Evolutionary conservation across 495 filamentous ascomycete species (phyloP), one percentile per base, ranked within the genome.

Genomic region (Podospora pseudoanserina): DNA sequence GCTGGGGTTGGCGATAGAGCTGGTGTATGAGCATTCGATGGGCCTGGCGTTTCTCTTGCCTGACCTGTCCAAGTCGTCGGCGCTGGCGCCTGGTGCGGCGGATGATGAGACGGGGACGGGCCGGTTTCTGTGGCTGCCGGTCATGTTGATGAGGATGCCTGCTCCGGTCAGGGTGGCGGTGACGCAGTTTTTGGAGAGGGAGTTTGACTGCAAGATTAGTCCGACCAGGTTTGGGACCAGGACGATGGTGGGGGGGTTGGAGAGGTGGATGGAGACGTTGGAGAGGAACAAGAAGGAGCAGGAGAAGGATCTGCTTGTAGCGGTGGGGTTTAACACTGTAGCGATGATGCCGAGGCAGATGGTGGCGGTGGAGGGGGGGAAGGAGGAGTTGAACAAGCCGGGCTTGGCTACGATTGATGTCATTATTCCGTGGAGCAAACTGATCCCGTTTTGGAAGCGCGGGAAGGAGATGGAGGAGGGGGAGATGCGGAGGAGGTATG

Each of bases 181-280:
- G 2, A 20, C 70, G n/a, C 78, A 80, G n/a, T 85, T 83, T 58
- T 70, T 85, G n/a, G 74, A 77, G 0, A 78, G 67, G 20, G 72
- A 76, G 3, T 85, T 84, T 63, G 82, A 85, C 76, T 83, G 81
- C 64, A 81, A 82, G 58, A 74, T 83, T 53, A 81, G 74, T 30
- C 68, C 80, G 23, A 71, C 83, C 18, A 72, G 75, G 11, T 67
- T 84, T 7, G 82, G 82, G 11, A 85, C 82, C 0, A 72, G 78
- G 61, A 80, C 77, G 2, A 70, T 85, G 11, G 69, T 81, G 2
- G 54, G 64, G 1, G 70, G 71, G 11, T 80, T 76, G 79, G 82
- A 85, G 61, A 54, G 68, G 2, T 84, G 82, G 81, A 71, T 82
- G 27, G 53, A 67, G 6, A 72, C 69, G 23, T 73, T 73, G 6